Evolutionary conservation across 2,329 filamentous ascomycete genomes (phyloP), one percentile per base, ranked within the genome.

Genomic region (Exophiala calicioides): DNA sequence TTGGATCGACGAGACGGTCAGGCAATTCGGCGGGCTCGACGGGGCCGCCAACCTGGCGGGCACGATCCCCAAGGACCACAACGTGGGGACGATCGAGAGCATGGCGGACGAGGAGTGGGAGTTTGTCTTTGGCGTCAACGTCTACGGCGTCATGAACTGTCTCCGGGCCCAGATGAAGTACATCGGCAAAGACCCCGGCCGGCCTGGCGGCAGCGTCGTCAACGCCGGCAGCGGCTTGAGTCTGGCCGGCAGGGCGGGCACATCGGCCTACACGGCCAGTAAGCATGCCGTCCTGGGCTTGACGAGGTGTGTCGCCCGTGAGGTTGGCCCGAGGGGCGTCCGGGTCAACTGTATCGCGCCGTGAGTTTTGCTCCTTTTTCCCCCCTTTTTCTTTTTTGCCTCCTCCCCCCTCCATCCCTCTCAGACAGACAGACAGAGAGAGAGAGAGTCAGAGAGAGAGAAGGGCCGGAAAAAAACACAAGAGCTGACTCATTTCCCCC

Each of bases 241-340:
- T 9, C 45, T 68, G 29, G 57, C 54, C 26, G 60, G 62, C 0
- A 55, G 65, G 8, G 62, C 63, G 1, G 61, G 65, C 13, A 69
- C 68, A 56, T 64, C 65, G 69, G 50, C 53, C 4, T 58, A 58
- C 23, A 56, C 52, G 43, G 75, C 73, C 0, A 80, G 77, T 3
- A 83, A 82, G 36, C 73, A 78, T 10, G 79, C 78, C 0, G 71
- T 82, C 2, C 75, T 82, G 38, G 76, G 74, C 16, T 72, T 82
- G 72, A 82, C 79, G 0, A 66, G 73, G 37, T 56, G 60, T 46
- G 66, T 62, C 3, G 61, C 66, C 4, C 62, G 57, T 15, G 65
- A 68, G 48, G 60, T 58, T 7, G 66, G 62, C 0, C 44, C 54
- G 6, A 55, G 54, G 5, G 60, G 59, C 4, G 67, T 70, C 18